phyloP scores from a whole-genome alignment of 106 monocot species.

The Acanthochlamys bracteata region DNA sequence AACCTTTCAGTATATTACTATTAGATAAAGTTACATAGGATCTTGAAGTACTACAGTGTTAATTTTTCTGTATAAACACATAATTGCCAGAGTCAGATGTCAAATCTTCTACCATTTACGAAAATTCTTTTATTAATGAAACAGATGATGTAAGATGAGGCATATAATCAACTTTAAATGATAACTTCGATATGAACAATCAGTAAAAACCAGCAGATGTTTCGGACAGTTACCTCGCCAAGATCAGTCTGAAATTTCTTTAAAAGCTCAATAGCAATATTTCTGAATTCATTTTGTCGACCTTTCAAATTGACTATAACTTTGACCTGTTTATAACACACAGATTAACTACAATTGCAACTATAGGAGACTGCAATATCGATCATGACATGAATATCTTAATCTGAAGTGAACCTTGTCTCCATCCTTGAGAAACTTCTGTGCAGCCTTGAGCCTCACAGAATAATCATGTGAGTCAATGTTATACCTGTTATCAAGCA shows the following conservation, averaged over 20 bases:
- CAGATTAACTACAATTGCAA: background rate
- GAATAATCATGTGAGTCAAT: slow-evolving; percentile 95
- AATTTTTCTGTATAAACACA: too few relatives aligned
- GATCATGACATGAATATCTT: background rate
- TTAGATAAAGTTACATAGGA: too few relatives aligned
- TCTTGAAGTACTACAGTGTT: too few relatives aligned
- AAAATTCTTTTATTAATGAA: background rate
- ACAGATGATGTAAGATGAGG: background rate
- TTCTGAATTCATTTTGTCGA: slow-evolving; percentile 73
- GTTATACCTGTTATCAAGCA: slow-evolving; percentile 53
- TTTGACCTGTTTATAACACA: slow-evolving; percentile 60
- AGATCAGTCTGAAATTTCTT: slow-evolving; percentile 77
- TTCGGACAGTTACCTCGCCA: slow-evolving; percentile 48
- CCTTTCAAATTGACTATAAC: slow-evolving; percentile 79
- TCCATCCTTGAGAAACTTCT: slow-evolving; percentile 85
- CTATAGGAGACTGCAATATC: background rate
- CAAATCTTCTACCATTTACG: background rate
- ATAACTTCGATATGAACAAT: background rate
- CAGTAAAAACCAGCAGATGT: background rate
- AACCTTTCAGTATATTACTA: too few relatives aligned
- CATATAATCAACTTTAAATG: background rate
- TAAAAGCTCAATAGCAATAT: slow-evolving; percentile 74
- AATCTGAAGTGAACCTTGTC: slow-evolving; percentile 49
- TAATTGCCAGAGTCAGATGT: background rate
- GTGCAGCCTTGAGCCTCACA: slow-evolving; percentile 74